phyloP scores from a whole-genome alignment of 345 rosid species.

The Citrus australasica region DNA sequence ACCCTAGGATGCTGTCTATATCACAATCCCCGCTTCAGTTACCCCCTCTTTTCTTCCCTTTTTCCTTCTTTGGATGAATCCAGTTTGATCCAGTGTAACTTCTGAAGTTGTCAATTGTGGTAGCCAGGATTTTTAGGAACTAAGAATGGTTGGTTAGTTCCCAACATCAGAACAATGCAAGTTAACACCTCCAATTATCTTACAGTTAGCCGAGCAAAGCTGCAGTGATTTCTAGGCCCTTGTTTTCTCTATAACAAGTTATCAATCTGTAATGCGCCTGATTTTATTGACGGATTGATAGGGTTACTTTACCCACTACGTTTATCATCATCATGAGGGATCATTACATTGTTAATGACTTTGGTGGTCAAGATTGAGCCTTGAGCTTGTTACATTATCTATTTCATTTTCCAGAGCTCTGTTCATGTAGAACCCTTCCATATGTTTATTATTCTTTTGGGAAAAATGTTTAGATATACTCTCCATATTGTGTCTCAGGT shows the following conservation, averaged over 20 bases:
- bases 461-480: background rate
- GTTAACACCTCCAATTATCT: no score
- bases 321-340: background rate
- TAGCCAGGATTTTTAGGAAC: background rate
- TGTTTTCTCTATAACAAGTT: background rate
- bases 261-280: background rate
- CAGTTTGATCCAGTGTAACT: background rate
- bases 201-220: no score
- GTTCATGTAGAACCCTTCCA: no score
- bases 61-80: background rate
- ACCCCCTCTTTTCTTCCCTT: background rate
- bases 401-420: background rate
- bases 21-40: no score
- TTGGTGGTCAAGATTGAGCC: background rate
- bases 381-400: background rate
- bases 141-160: background rate
- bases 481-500: constrained; percentile 44
- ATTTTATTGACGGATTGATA: background rate
- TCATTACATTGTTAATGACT: background rate
- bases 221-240: no score
- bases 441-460: background rate
- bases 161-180: background rate
- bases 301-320: background rate
- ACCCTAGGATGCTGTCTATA: background rate
- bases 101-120: background rate